Evolutionary conservation across 306 rosid genomes (phyloP).

Genomic region (Pyrus communis): DNA sequence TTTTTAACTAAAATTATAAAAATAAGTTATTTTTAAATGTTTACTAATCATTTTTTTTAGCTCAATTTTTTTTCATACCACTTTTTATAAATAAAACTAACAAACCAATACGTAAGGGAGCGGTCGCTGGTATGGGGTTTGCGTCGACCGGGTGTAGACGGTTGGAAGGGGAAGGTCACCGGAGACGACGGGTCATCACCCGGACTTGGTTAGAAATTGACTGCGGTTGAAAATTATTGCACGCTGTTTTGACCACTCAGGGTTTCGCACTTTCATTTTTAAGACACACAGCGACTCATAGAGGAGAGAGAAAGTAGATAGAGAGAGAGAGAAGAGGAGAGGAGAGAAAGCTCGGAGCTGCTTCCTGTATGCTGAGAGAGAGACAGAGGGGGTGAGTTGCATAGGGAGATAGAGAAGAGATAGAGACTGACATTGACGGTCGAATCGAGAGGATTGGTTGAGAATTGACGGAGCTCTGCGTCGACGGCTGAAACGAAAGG

Average conservation of each 20-base stretch:
- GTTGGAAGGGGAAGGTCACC: slow-evolving; percentile 8
- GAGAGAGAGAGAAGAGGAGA: neutral
- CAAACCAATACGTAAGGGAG: neutral
- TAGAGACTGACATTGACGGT: neutral
- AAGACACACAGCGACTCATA: slow-evolving; percentile 33
- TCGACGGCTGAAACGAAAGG: neutral
- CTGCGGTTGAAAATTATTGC: slow-evolving; percentile 57
- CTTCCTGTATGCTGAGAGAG: neutral
- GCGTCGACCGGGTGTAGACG: slow-evolving; percentile 27
- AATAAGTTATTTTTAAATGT: no score
- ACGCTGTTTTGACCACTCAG: slow-evolving; percentile 45
- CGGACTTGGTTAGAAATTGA: slow-evolving; percentile 40
- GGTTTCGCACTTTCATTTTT: slow-evolving; percentile 27
- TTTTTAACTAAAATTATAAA: no score
- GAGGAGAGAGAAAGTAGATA: neutral
- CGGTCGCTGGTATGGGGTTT: slow-evolving; percentile 24
- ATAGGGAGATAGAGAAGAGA: neutral
- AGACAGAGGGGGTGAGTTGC: neutral
- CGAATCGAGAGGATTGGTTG: slow-evolving; percentile 1
- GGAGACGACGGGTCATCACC: slow-evolving; percentile 33
- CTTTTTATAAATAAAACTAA: no score
- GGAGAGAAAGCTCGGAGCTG: neutral
- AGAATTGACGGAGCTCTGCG: neutral
- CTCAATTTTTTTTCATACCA: no score
- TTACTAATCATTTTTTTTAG: no score